Evolutionary conservation across 106 monocot species (phyloP).

Genomic region (Xerophyta viscosa): DNA sequence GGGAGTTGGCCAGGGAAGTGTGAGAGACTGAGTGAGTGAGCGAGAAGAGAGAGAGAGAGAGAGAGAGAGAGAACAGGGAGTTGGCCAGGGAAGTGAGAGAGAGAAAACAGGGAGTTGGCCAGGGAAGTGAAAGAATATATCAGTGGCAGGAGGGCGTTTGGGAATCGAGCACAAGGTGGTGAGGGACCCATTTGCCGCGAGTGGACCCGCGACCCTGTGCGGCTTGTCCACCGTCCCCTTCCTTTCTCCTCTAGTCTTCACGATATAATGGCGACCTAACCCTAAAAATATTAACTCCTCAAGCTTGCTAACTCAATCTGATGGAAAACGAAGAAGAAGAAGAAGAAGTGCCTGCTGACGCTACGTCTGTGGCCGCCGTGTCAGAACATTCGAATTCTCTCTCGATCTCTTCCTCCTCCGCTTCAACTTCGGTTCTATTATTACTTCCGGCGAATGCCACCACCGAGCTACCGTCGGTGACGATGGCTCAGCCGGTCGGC

Average conservation of each 20-base stretch:
- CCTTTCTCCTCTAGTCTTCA: constrained; percentile 10
- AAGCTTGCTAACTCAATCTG: background rate
- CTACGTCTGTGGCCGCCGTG: constrained; percentile 23
- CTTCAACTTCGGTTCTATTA: constrained; percentile 4
- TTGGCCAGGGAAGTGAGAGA: background rate
- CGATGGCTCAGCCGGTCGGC: too few species aligned
- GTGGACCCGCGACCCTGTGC: constrained; percentile 9
- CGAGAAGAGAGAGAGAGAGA: constrained; percentile 6
- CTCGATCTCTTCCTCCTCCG: background rate
- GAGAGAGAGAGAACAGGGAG: constrained; percentile 6
- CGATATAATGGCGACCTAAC: background rate
- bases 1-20: too few species aligned
- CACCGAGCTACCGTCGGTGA: too few species aligned
- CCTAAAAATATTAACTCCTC: background rate
- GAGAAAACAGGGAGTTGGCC: constrained; percentile 10
- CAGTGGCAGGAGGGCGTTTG: background rate
- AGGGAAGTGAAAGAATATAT: constrained; percentile 21
- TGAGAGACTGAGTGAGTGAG: constrained; percentile 1
- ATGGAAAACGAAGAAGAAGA: background rate
- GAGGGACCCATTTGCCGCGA: constrained; percentile 1
- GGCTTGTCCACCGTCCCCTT: constrained; percentile 5
- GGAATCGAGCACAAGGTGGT: constrained; percentile 5
- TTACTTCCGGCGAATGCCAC: background rate
- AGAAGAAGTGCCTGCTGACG: background rate
- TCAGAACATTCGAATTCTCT: background rate